These are phyloP conservation scores for Claviceps sp. DNA, from an alignment of 2,329 filamentous ascomycete species.

Conservation along the genomic window DNA sequence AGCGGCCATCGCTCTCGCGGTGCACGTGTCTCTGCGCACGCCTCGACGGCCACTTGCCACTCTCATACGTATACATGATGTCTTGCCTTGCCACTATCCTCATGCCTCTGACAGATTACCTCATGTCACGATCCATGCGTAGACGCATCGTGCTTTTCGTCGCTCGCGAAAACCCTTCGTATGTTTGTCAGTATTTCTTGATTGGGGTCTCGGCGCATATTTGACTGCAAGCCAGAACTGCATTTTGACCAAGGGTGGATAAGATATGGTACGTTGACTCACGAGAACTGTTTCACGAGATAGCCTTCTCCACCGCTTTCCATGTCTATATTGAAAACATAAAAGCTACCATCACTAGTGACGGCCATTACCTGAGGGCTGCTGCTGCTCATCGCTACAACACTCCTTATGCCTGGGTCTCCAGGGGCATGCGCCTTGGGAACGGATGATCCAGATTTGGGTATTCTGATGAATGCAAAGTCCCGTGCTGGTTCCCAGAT, in stretches of 20 bases:
- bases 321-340: constrained; percentile 89
- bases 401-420: constrained; percentile 49
- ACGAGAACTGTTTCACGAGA: constrained; percentile 87
- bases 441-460: constrained; percentile 34
- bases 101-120: too few species aligned
- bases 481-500: constrained; percentile 95
- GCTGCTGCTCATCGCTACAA: constrained; percentile 94
- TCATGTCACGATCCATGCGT: constrained; percentile 20
- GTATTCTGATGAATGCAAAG: constrained; percentile 93
- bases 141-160: constrained; percentile 40
- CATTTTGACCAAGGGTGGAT: neutral
- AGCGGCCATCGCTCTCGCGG: too few species aligned
- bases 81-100: too few species aligned
- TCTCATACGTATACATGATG: too few species aligned
- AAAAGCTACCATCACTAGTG: constrained; percentile 89
- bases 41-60: too few species aligned
- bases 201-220: neutral
- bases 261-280: constrained; percentile 26
- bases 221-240: neutral
- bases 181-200: constrained; percentile 3
- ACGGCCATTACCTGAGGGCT: constrained; percentile 97
- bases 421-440: constrained; percentile 12
- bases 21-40: too few species aligned
- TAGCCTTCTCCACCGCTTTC: constrained; percentile 88
- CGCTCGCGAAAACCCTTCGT: constrained; percentile 37